A percentile compares a stretch with the other conserved stretches of the same genome.
phyloP scores from a whole-genome alignment of 2,329 filamentous ascomycete genomes.

The Macroventuria anomochaeta region DNA sequence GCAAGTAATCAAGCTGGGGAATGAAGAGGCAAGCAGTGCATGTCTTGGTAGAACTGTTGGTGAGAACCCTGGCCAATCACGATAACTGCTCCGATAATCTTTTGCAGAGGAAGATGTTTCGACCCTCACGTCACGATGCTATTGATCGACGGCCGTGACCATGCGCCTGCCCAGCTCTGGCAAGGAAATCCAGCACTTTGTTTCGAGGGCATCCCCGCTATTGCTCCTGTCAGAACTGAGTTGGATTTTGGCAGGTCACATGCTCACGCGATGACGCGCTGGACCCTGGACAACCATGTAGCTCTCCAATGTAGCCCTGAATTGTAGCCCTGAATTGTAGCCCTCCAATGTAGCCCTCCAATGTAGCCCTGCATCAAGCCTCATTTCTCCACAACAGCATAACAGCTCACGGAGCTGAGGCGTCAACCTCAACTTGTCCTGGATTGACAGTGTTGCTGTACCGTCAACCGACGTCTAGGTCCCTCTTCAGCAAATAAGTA shows the following conservation, averaged over 20 bases:
- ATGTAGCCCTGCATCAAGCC: too few species aligned
- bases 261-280: conserved; percentile 11
- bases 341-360: too few species aligned
- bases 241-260: neutral
- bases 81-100: conserved; percentile 5
- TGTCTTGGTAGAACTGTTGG: neutral
- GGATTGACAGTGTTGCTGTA: too few species aligned
- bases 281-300: conserved; percentile 5
- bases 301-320: too few species aligned
- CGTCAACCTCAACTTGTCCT: too few species aligned
- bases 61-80: conserved; percentile 9
- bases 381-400: too few species aligned
- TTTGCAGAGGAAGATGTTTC: neutral
- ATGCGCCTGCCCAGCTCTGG: neutral
- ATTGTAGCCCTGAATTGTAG: too few species aligned
- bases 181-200: neutral
- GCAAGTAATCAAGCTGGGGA: neutral
- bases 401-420: too few species aligned
- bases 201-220: too few species aligned
- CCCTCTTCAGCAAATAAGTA: neutral
- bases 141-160: neutral
- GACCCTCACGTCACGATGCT: conserved; percentile 5
- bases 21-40: neutral
- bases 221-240: neutral
- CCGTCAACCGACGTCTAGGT: too few species aligned